Base-by-base conservation (phyloP, 2,329 filamentous ascomycete species). In the Akanthomyces uredinophilus region DNA sequence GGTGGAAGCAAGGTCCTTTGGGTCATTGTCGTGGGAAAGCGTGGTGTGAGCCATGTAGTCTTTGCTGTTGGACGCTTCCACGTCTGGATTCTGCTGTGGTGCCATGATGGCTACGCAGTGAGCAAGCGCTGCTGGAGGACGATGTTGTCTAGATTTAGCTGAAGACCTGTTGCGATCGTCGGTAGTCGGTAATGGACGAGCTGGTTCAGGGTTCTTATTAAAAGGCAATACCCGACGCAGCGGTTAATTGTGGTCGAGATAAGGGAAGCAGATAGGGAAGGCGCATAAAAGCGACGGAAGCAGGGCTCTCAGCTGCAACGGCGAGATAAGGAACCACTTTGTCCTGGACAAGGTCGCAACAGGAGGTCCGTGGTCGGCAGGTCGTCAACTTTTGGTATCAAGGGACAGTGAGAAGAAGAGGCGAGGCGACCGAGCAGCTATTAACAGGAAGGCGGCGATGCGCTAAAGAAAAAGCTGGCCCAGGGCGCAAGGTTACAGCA, bases 1-100 rank as follows among this genome's bases (percentile, higher is more conserved):
- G 5, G 51, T 37, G 13, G 41, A 14, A 5, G 61, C 44, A 39
- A 53, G 61, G 16, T 65, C 44, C 44, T 66, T 64, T 14, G 52
- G 41, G 41, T 63, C 62, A n/a, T 64, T 59, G 43, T 65, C 64
- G 47, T 62, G 44, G n/a, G 60, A 62, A 24, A 44, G 44, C 2
- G 53, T 57, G 5, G n/a, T n/a, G 6, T 56, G 51, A 18, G 59
- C 27, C 43, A 56, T 43, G 22, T 50, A n/a, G 43, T 46, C 52
- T 35, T 62, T 62, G 52, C 5, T 50, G 52, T 20, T 54, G 20
- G 60, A 47, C n/a, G 44, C 46, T 44, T 62, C 60, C 47, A 62
- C 52, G 20, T 62, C 52, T 2, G 39, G 20, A 13, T n/a, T 11
- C 6, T 43, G 13, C 24, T 44, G 7, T 7, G 52, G 18, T 35